Base-by-base conservation (phyloP, 345 rosid species). In the Cardamine occulta region DNA sequence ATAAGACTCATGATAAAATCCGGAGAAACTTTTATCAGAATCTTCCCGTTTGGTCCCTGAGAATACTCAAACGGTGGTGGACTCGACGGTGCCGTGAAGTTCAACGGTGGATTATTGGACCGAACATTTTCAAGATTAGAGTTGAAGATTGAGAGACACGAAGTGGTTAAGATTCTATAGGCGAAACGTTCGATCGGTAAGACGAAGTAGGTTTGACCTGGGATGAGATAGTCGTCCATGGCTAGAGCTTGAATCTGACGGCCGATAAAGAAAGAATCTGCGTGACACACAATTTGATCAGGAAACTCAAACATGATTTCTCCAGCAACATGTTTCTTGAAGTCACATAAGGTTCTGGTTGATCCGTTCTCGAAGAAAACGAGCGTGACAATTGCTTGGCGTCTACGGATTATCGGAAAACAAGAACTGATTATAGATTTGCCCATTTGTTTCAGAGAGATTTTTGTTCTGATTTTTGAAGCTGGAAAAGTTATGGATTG, bases 301-400 rank as follows among this genome's bases (percentile, higher is more conserved):
- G 98, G 97, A 58, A 82, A 85, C 80, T 89, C 89, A 15, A 93
- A 91, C 98, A 93, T 93, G 84, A 93, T 80, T 77, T 89, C 94
- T 24, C 98, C 98, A 13, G 98, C 98, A 3, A 89, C 68, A 74
- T 87, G 97, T 40, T 79, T 87, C 63, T 73, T 79, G 23, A 40
- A 40, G 5, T 84, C 90, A 11, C 74, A 37, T 29, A 89, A 57
- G 52, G 84, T 70, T 70, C 76, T 85, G 5, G 88, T 88, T 1
- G 82, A 63, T 75, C 96, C 96, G 18, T 81, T 84, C 2, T 78
- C 73, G 63, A 80, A 91, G 70, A 88, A 91, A 70, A 88, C 77
- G 1, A 94, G 86, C 68, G 81, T 88, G 60, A 85, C 73, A 1
- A n/a, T 55, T 48, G 56, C 74, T 57, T 56, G 72, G 32, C 63